Base-by-base conservation (phyloP, 345 rosid species). In the Firmiana major region DNA sequence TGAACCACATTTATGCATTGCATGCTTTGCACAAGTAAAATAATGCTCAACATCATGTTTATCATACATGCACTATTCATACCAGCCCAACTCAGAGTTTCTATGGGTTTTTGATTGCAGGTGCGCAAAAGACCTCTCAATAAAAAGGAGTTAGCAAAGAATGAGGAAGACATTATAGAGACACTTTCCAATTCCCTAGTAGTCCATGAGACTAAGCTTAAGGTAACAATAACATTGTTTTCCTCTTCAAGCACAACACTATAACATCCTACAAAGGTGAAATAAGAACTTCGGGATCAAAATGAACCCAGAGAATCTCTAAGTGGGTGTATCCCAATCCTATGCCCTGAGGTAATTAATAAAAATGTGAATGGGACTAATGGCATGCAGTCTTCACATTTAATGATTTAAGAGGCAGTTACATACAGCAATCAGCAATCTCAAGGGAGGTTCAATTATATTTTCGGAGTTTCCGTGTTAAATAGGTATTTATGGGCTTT, bases 41-140 rank as follows among this genome's bases (percentile, higher is more conserved):
- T 55, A 40, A 70, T 55, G 36, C 59, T 64, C 51, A 26, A 53
- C 15, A 58, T 60, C 21, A 64, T 57, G 12, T 64, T 57, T 67
- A 60, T 54, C 36, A 43, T 59, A n/a, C n/a, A n/a, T n/a, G n/a
- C n/a, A n/a, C n/a, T n/a, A n/a, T n/a, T n/a, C n/a, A n/a, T n/a
- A n/a, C n/a, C n/a, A n/a, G n/a, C n/a, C n/a, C n/a, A n/a, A n/a
- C n/a, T n/a, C n/a, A n/a, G n/a, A 63, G 51, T 72, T 54, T 63
- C 38, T 79, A 45, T 60, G 74, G 42, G 16, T 28, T 42, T 80
- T 79, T 59, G 9, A 55, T 43, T 82, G 76, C 90, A 96, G 99
- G 99, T 96, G 75, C 97, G 99, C 63, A 96, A 96, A 87, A 85
- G 99, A 83, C 98, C 98, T 60, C 89, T 96, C 83, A 96, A 96